Percentiles rank a stretch among this genome's conserved stretches.
Evolutionary conservation across 129 eudicot genomes (phyloP).

Genomic region (Pseudognaphalium luteoalbum): DNA sequence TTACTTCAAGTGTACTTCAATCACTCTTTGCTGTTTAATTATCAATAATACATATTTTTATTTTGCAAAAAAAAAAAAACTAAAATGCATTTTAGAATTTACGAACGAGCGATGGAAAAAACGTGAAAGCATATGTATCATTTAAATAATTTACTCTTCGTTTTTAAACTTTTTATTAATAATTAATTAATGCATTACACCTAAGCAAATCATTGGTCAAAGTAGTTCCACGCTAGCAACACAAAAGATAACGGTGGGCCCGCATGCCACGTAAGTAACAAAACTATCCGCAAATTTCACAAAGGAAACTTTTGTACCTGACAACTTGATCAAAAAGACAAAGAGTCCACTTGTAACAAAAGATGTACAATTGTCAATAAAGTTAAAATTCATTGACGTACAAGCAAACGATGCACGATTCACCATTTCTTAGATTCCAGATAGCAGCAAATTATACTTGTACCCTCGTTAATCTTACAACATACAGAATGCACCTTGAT

Average conservation of each 20-base stretch:
- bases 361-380: not conserved
- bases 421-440: not conserved
- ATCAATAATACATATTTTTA: too few relatives aligned
- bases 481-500: not conserved
- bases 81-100: too few relatives aligned
- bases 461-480: not conserved
- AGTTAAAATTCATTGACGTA: slow-evolving; percentile 1
- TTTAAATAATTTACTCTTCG: too few relatives aligned
- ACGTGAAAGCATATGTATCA: too few relatives aligned
- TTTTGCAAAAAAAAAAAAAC: too few relatives aligned
- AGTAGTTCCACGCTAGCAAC: slow-evolving; percentile 20
- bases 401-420: not conserved
- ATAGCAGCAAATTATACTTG: not conserved
- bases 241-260: slow-evolving; percentile 9
- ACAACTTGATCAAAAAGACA: slow-evolving; percentile 19
- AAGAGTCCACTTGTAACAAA: slow-evolving; percentile 9
- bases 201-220: slow-evolving; percentile 2
- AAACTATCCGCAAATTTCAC: slow-evolving; percentile 7
- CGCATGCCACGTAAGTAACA: slow-evolving; percentile 17
- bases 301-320: slow-evolving; percentile 13
- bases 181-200: too few relatives aligned
- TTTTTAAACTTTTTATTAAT: too few relatives aligned
- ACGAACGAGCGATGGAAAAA: too few relatives aligned
- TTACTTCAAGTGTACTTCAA: too few relatives aligned
- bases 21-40: too few relatives aligned